Evolutionary conservation across 2,329 filamentous ascomycete genomes (phyloP).

Genomic region (Celoporthe dispersa): DNA sequence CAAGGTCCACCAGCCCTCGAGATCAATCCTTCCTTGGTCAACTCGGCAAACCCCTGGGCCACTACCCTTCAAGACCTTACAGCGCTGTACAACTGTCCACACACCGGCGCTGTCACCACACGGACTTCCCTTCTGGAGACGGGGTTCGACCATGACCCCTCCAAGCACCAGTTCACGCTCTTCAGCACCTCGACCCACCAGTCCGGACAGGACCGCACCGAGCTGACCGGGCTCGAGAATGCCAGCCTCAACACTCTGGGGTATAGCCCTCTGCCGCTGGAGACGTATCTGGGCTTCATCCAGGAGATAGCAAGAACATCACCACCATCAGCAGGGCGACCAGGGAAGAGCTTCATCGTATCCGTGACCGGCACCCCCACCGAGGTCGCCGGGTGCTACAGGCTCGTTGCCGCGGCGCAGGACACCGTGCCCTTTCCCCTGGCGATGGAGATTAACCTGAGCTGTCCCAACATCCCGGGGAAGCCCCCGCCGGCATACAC

Average conservation of each 20-base stretch:
- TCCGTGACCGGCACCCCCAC: slow-evolving; percentile 69
- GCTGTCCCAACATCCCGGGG: slow-evolving; percentile 74
- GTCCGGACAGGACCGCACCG: slow-evolving; percentile 25
- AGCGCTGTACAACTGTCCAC: slow-evolving; percentile 61
- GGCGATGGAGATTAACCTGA: slow-evolving; percentile 78
- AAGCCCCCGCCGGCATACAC: slow-evolving; percentile 75
- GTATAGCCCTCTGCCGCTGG: slow-evolving; percentile 69
- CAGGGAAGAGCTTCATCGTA: slow-evolving; percentile 66
- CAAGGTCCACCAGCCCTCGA: slow-evolving; percentile 50
- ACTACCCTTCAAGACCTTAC: slow-evolving; percentile 66
- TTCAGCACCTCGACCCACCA: slow-evolving; percentile 51
- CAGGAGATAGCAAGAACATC: slow-evolving; percentile 46
- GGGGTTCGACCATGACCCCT: slow-evolving; percentile 66
- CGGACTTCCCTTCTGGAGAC: slow-evolving; percentile 68
- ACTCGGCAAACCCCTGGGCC: slow-evolving; percentile 78
- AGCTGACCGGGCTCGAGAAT: slow-evolving; percentile 33
- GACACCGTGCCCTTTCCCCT: slow-evolving; percentile 51
- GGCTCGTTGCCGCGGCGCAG: slow-evolving; percentile 48
- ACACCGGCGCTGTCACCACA: slow-evolving; percentile 76
- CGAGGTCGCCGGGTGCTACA: slow-evolving; percentile 63
- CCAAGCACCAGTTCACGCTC: slow-evolving; percentile 68
- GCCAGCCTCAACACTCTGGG: slow-evolving; percentile 72
- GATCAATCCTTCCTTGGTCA: slow-evolving; percentile 70
- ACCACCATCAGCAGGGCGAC: slow-evolving; percentile 20
- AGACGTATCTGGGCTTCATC: slow-evolving; percentile 63